phyloP scores from a whole-genome alignment of 2,329 filamentous ascomycete genomes.

The Epichloe hybrida region DNA sequence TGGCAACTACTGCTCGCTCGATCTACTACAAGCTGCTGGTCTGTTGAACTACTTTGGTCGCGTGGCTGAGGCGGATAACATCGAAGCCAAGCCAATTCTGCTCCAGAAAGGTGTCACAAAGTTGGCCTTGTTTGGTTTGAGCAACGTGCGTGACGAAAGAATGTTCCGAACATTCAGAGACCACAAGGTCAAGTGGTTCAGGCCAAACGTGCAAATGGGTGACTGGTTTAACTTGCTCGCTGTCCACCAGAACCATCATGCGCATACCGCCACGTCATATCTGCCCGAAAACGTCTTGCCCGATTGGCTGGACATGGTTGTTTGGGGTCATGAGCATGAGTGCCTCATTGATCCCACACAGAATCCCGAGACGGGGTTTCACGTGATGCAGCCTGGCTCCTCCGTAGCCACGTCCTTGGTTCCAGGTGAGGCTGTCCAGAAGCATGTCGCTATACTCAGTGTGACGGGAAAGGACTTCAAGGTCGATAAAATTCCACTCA shows the following conservation, averaged over 20 bases:
- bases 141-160: conserved; percentile 90
- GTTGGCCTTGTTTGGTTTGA: conserved; percentile 83
- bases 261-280: conserved; percentile 85
- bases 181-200: conserved; percentile 86
- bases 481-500: conserved; percentile 68
- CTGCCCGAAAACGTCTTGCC: conserved; percentile 88
- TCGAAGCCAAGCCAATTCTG: conserved; percentile 79
- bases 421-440: conserved; percentile 77
- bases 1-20: conserved; percentile 79
- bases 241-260: conserved; percentile 92
- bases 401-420: conserved; percentile 89
- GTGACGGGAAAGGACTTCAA: conserved; percentile 74
- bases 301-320: conserved; percentile 76
- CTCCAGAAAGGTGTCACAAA: conserved; percentile 91
- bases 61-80: conserved; percentile 83
- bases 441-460: conserved; percentile 77
- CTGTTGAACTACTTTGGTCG: conserved; percentile 93
- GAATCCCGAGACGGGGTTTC: conserved; percentile 81
- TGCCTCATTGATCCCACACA: conserved; percentile 73
- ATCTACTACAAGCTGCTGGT: conserved; percentile 80
- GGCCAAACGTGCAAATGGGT: conserved; percentile 60
- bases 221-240: conserved; percentile 96
- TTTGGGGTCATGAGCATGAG: conserved; percentile 98
- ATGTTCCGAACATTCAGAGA: conserved; percentile 89
- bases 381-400: conserved; percentile 95